Base-by-base conservation (phyloP, 2,329 filamentous ascomycete species). In the Aspergillus neoniger region DNA sequence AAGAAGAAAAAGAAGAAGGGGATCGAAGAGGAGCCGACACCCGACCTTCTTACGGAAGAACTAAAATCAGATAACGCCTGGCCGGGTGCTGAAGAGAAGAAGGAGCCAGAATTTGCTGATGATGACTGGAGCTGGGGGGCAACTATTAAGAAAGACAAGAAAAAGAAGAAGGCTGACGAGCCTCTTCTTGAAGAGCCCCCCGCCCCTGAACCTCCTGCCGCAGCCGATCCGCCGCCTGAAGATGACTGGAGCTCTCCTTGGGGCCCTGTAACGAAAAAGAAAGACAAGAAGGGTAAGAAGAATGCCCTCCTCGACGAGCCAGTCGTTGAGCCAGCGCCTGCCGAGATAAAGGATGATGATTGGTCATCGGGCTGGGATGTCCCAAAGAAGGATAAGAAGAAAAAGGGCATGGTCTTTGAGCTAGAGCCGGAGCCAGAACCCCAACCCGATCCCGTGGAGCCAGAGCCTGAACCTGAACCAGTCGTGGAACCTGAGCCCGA, bases 1-100 rank as follows among this genome's bases (percentile, higher is more conserved):
- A 78, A 80, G 64, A 83, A 82, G 66, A 82, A 82, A 58, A 73
- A 72, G 67, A 80, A 80, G 63, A 63, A 64, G 28, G 57, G 19
- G 21, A 17, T 62, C 9, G 57, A 69, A 15, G 66, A 72, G 17
- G 67, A 72, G 41, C 50, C 44, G 4, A 57, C 36, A 1, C 59
- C 65, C 4, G 69, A 68, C 52, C 60, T 66, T 9, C 63, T 67
- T 32, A 60, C 65, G 5, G 62, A 68, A 28, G 69, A 68, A 17
- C 59, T 69, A 43, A 63, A 71, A 25, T 61, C 51, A 14, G 52
- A 60, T 9, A 49, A 52, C 47, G 41, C 44, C 39, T 57, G 55
- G 61, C 23, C 32, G 3, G 43, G 19, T 1, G 21, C 17, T 14
- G 23, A 53, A 3, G 49, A 30, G 12, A 52, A 61, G 15, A 38